Evolutionary conservation across 129 eudicot genomes (phyloP), one percentile per base, ranked within the genome.

Genomic region (Arctium lappa): DNA sequence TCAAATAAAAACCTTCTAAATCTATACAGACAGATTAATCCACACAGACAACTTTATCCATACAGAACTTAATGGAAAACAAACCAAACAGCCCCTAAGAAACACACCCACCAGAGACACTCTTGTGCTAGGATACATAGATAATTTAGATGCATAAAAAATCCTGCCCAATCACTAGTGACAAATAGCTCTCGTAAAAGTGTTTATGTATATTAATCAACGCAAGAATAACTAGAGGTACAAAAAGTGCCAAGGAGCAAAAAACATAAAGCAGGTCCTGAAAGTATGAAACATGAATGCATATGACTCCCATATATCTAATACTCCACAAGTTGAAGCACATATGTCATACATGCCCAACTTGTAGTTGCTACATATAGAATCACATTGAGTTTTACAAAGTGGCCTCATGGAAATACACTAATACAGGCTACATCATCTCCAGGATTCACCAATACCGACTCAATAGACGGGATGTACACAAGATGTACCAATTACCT

Each of bases 121-220:
- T 40, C 6, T n/a, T 69, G 69, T 13, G 16, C 83, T 69, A 70
- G 69, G 34, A 38, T 72, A 38, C 31, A 81, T 29, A 15, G 7
- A 81, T 56, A 73, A 60, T 29, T 38, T 56, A 34, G 72, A 48
- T 11, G 79, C 73, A 42, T 80, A 80, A 34, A 37, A 80, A 53
- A 80, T 70, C 56, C 83, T 50, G 76, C n/a, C 46, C 10, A 53
- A 73, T 36, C 18, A 30, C 7, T 60, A 72, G 44, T 80, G 71
- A 80, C 56, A 8, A 9, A 72, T 56, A 38, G 60, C 56, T 80
- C 78, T 81, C 40, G 7, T 72, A 72, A 50, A 38, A 81, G 42
- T 38, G 72, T 72, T 27, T 37, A 11, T 36, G 50, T 18, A 60
- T 56, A 30, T 22, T 39, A 62, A 81, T 40, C 44, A 72, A 72